Conservation (phyloP, 1,284 basidiomycete species). For the Fomitopsis pinicola region DNA sequence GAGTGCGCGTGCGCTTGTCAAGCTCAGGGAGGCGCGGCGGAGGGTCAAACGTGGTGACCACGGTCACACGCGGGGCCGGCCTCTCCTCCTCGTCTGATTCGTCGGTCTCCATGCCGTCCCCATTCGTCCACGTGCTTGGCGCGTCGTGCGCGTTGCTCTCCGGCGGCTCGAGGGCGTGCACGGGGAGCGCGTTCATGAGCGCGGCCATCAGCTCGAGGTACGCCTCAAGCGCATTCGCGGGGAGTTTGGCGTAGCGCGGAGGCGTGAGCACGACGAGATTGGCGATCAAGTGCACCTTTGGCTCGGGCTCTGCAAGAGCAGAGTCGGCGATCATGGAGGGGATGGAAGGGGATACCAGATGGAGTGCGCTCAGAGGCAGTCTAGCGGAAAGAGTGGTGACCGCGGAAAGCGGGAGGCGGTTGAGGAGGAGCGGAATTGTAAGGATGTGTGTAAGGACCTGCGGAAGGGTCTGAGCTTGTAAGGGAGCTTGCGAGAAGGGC, state of each 20-base stretch:
- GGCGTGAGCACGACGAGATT: slow-evolving; percentile 61
- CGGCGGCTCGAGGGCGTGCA: slow-evolving; percentile 45
- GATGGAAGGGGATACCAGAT: slow-evolving; percentile 25
- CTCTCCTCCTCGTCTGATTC: slow-evolving; percentile 41
- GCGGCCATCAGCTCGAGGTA: slow-evolving; percentile 52
- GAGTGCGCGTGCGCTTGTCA: slow-evolving; percentile 53
- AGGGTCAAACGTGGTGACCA: slow-evolving; percentile 35
- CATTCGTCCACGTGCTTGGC: slow-evolving; percentile 23
- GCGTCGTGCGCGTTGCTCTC: slow-evolving; percentile 16
- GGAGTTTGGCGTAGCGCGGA: slow-evolving; percentile 47
- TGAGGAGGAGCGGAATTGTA: slow-evolving; percentile 61
- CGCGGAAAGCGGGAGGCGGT: slow-evolving; percentile 55
- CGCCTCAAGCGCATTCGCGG: slow-evolving; percentile 39
- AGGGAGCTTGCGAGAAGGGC: slow-evolving; percentile 31
- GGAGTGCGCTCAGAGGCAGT: slow-evolving; percentile 39
- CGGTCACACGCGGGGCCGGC: slow-evolving; percentile 30
- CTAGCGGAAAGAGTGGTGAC: slow-evolving; percentile 41
- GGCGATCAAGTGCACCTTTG: slow-evolving; percentile 55
- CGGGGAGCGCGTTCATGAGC: slow-evolving; percentile 52
- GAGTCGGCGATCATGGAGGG: slow-evolving; percentile 21
- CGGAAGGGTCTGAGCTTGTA: slow-evolving; percentile 23
- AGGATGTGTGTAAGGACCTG: slow-evolving; percentile 47
- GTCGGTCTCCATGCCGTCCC: slow-evolving; percentile 42
- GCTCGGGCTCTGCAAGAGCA: slow-evolving; percentile 20
- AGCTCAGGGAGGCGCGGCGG: slow-evolving; percentile 34